Conservation (phyloP, 139 green algal genomes). For the Chlorokybus atmophyticus region DNA sequence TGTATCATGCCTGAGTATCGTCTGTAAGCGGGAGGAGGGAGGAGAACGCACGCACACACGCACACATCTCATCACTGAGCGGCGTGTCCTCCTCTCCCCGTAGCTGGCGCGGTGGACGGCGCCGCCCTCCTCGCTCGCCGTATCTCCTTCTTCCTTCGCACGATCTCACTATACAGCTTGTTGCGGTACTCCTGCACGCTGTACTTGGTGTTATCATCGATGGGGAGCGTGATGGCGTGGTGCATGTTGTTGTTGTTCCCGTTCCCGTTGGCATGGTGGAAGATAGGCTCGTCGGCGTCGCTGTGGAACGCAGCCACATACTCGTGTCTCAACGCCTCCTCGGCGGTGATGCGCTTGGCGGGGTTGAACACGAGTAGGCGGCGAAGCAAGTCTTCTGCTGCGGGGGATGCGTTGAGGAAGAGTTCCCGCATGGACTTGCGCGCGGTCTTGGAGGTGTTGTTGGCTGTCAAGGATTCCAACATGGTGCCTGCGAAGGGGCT, state of each 20-base stretch:
- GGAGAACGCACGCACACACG: too few relatives aligned
- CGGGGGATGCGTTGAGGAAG: constrained; percentile 57
- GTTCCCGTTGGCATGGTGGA: constrained; percentile 71
- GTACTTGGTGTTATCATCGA: constrained; percentile 91
- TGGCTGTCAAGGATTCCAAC: constrained; percentile 76
- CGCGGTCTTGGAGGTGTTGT: constrained; percentile 38
- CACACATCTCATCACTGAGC: too few relatives aligned
- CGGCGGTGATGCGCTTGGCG: constrained; percentile 68
- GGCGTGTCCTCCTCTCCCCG: too few relatives aligned
- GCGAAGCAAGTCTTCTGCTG: constrained; percentile 71
- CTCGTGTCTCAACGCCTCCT: constrained; percentile 34
- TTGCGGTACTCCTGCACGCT: constrained; percentile 56
- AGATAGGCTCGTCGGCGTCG: constrained; percentile 25
- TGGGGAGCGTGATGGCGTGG: constrained; percentile 67
- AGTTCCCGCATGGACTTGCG: constrained; percentile 37
- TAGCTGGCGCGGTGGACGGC: constrained; percentile 11
- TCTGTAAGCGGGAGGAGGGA: too few relatives aligned
- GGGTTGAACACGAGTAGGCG: constrained; percentile 69
- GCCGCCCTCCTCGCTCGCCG: constrained; percentile 38
- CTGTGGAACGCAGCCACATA: constrained; percentile 11
- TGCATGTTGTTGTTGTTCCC: constrained; percentile 64
- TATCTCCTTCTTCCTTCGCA: constrained; percentile 72
- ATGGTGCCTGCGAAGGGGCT: constrained; percentile 85
- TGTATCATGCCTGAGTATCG: too few relatives aligned
- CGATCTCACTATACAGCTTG: constrained; percentile 73